Conservation (phyloP, 768 basidiomycete genomes). For the Amanita jacksonii region DNA sequence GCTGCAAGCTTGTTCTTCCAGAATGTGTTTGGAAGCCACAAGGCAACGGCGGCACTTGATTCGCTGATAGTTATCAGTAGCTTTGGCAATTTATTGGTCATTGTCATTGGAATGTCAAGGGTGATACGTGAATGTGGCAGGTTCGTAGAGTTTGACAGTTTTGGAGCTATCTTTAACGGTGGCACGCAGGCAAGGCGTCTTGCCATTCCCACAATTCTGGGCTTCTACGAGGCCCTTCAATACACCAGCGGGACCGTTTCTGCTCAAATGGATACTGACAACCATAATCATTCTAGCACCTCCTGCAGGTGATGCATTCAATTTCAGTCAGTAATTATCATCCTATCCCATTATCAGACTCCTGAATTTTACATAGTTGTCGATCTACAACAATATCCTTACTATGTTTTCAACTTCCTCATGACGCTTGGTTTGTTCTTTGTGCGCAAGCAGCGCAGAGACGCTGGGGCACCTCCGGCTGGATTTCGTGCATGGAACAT, state of each 20-base stretch:
- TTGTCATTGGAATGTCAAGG: conserved; percentile 32
- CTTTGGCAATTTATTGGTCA: conserved; percentile 29
- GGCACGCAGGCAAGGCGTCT: conserved; percentile 33
- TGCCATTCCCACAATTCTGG: conserved; percentile 42
- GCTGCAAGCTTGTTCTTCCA: conserved; percentile 42
- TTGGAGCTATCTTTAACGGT: background rate
- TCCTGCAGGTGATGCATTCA: conserved; percentile 34
- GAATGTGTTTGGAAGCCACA: conserved; percentile 34
- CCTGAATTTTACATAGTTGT: conserved; percentile 18
- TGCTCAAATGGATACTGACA: conserved; percentile 36
- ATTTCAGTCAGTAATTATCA: conserved; percentile 24
- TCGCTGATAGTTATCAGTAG: conserved; percentile 30
- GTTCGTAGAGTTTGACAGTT: conserved; percentile 8
- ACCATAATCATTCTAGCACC: conserved; percentile 39
- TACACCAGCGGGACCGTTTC: conserved; percentile 37
- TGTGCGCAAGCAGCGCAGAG: conserved; percentile 23
- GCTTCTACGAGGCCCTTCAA: conserved; percentile 42
- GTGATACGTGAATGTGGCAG: conserved; percentile 36
- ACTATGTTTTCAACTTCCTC: conserved; percentile 27
- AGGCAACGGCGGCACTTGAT: conserved; percentile 25
- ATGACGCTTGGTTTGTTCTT: conserved; percentile 25
- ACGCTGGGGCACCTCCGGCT: conserved; percentile 21
- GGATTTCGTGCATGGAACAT: conserved; percentile 30
- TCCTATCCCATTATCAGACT: background rate
- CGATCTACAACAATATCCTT: conserved; percentile 30